Percentiles rank a stretch among this genome's conserved stretches.
Evolutionary conservation across 495 filamentous ascomycete species (phyloP).

Genomic region (Cercophora sp.): DNA sequence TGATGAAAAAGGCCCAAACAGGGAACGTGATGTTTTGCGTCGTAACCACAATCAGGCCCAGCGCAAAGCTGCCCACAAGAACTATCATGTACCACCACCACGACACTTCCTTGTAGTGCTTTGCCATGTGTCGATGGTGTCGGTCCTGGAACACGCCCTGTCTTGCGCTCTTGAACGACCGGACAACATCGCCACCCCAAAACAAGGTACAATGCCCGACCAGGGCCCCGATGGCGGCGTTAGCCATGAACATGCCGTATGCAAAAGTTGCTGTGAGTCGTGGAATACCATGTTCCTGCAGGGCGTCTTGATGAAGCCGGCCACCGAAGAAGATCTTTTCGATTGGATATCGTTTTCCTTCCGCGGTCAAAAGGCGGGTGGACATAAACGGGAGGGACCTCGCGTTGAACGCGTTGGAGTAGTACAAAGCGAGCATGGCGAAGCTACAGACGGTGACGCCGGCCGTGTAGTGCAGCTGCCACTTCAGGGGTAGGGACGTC

Average conservation of each 20-base stretch:
- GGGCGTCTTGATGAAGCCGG: slow-evolving; percentile 31
- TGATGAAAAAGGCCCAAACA: slow-evolving; percentile 53
- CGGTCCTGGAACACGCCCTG: slow-evolving; percentile 15
- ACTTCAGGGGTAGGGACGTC: slow-evolving; percentile 18
- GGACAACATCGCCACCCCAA: slow-evolving; percentile 19
- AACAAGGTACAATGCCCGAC: slow-evolving; percentile 21
- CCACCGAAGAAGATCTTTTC: slow-evolving; percentile 31
- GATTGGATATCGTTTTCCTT: slow-evolving; percentile 44
- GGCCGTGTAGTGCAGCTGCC: slow-evolving; percentile 20
- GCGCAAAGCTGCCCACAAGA: slow-evolving; percentile 44
- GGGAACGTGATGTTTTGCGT: slow-evolving; percentile 49
- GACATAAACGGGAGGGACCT: slow-evolving; percentile 46
- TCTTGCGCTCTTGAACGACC: slow-evolving; percentile 18
- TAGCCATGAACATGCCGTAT: slow-evolving; percentile 38
- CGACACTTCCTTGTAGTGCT: slow-evolving; percentile 48
- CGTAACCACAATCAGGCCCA: slow-evolving; percentile 42
- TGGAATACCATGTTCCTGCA: slow-evolving; percentile 38
- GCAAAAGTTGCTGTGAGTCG: slow-evolving; percentile 42
- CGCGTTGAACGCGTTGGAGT: slow-evolving; percentile 48
- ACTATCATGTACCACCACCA: slow-evolving; percentile 52
- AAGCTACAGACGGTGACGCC: slow-evolving; percentile 43
- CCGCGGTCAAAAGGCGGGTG: slow-evolving; percentile 41
- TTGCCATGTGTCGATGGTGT: slow-evolving; percentile 32
- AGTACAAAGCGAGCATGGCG: slow-evolving; percentile 42
- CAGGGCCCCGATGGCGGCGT: slow-evolving; percentile 33